phyloP scores from a whole-genome alignment of 2,329 filamentous ascomycete genomes.

The Fusarium verrucosum region DNA sequence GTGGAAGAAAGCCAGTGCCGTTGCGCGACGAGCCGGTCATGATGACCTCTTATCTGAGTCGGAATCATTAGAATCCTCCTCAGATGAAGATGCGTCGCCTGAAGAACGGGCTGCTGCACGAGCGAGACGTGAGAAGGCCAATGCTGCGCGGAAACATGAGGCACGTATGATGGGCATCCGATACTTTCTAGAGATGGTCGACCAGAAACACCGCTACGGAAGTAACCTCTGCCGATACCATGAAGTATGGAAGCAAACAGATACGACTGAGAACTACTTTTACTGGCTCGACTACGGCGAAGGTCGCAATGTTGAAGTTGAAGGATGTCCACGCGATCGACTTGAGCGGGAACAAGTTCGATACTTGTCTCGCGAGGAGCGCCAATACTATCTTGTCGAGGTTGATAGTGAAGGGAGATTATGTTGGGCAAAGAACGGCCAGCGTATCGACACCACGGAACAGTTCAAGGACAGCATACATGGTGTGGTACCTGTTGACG shows the following conservation, averaged over 20 bases:
- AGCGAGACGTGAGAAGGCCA: constrained; percentile 58
- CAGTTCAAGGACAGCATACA: constrained; percentile 82
- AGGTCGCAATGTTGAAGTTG: constrained; percentile 74
- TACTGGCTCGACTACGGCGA: constrained; percentile 90
- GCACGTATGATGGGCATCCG: constrained; percentile 85
- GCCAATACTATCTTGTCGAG: constrained; percentile 80
- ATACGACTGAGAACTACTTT: constrained; percentile 89
- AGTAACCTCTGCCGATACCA: constrained; percentile 85
- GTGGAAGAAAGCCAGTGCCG: constrained; percentile 78
- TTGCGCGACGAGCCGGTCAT: constrained; percentile 76
- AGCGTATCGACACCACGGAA: constrained; percentile 78
- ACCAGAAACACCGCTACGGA: constrained; percentile 87
- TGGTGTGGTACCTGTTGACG: constrained; percentile 72
- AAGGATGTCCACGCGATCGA: constrained; percentile 75
- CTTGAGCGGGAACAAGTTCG: constrained; percentile 83
- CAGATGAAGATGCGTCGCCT: constrained; percentile 46
- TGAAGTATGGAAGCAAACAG: constrained; percentile 79
- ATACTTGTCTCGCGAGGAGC: constrained; percentile 84
- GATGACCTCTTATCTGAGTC: constrained; percentile 66
- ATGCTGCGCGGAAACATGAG: constrained; percentile 67
- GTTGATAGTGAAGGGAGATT: constrained; percentile 79
- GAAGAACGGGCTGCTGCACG: constrained; percentile 52
- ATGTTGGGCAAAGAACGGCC: constrained; percentile 87
- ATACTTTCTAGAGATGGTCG: constrained; percentile 88
- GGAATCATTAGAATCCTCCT: constrained; percentile 44